phyloP scores from a whole-genome alignment of 1,284 basidiomycete genomes.

The Athelia psychrophila region DNA sequence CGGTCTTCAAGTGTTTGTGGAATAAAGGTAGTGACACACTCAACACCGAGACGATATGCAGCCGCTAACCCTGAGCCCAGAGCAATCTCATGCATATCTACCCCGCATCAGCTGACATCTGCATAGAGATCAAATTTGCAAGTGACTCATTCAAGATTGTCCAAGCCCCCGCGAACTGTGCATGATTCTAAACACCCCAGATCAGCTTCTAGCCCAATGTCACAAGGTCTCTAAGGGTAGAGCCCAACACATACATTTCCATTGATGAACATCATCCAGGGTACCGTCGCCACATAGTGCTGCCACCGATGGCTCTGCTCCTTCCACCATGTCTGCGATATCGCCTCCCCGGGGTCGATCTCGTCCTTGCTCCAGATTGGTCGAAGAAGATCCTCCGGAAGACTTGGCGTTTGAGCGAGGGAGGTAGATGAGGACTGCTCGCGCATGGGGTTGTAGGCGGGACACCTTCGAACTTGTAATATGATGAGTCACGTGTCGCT shows the following conservation, averaged over 20 bases:
- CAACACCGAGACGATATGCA: no score
- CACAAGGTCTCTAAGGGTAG: no score
- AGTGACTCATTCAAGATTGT: no score
- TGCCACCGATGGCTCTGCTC: slow-evolving; percentile 59
- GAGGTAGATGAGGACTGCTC: slow-evolving; percentile 16
- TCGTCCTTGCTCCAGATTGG: slow-evolving; percentile 43
- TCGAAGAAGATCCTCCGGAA: slow-evolving; percentile 68
- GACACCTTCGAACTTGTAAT: slow-evolving; percentile 27
- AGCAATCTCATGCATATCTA: no score
- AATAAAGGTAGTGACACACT: no score
- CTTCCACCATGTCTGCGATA: slow-evolving; percentile 61
- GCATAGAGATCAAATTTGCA: no score
- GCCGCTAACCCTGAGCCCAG: no score
- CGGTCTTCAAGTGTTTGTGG: no score
- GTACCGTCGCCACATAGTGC: slow-evolving; percentile 50
- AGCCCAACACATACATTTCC: slow-evolving; percentile 38
- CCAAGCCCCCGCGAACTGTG: slow-evolving; percentile 37
- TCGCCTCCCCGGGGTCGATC: slow-evolving; percentile 46
- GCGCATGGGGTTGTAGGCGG: slow-evolving; percentile 5
- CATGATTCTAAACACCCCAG: slow-evolving; percentile 23
- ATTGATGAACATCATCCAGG: no score
- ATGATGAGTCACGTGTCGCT: neutral
- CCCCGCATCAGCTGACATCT: no score
- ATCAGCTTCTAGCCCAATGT: neutral
- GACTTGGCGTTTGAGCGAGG: slow-evolving; percentile 42